These are phyloP conservation scores for Metschnikowia reukaufii DNA, from an alignment of 805 yeast species.

Conservation along the genomic window DNA sequence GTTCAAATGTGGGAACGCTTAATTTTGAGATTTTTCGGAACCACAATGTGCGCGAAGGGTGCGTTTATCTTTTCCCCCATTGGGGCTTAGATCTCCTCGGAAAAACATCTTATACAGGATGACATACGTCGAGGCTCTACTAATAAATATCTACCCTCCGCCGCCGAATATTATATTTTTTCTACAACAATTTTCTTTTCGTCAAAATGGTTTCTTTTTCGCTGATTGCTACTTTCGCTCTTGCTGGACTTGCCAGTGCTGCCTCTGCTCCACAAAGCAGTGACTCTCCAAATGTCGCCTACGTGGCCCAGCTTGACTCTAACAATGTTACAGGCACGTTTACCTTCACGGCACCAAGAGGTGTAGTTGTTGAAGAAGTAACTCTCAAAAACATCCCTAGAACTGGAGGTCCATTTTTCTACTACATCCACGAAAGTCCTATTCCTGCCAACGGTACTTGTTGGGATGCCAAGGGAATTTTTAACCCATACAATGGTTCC, in stretches of 20 bases:
- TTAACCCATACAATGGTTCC: slow-evolving; percentile 62
- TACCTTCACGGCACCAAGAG: slow-evolving; percentile 37
- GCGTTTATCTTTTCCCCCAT: too few relatives aligned
- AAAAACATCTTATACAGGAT: too few relatives aligned
- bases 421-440: slow-evolving; percentile 63
- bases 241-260: background rate
- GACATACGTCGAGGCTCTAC: too few relatives aligned
- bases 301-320: background rate
- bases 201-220: background rate
- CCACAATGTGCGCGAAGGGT: too few relatives aligned
- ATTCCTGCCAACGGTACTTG: slow-evolving; percentile 51
- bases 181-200: slow-evolving; percentile 47
- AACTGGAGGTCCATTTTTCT: slow-evolving; percentile 63
- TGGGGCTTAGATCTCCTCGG: too few relatives aligned
- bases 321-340: slow-evolving; percentile 15
- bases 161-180: too few relatives aligned
- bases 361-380: slow-evolving; percentile 63
- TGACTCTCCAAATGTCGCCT: background rate
- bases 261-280: background rate
- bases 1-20: too few relatives aligned
- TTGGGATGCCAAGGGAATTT: slow-evolving; percentile 52
- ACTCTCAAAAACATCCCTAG: slow-evolving; percentile 68
- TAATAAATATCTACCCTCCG: too few relatives aligned
- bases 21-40: too few relatives aligned
- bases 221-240: slow-evolving; percentile 30